These are phyloP conservation scores for Beverwykella pulmonaria DNA, from an alignment of 495 filamentous ascomycete genomes.

Conservation along the genomic window DNA sequence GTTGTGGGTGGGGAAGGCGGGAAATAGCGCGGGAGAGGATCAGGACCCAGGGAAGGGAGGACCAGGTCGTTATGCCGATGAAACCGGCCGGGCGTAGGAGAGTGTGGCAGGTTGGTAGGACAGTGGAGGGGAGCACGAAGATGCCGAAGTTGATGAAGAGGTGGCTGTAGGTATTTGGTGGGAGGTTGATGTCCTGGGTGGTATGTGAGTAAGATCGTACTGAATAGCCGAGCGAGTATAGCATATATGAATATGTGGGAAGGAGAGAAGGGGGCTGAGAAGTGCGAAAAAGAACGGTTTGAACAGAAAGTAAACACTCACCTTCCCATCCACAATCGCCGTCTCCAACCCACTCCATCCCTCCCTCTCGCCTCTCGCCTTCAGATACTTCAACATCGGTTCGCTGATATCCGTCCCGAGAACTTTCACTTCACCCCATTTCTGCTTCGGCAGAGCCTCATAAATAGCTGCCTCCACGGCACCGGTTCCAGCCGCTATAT, in stretches of 20 bases:
- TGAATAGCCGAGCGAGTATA: too few relatives aligned
- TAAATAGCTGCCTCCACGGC: slow-evolving; percentile 8
- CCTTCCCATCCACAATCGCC: slow-evolving; percentile 11
- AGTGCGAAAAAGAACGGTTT: not conserved
- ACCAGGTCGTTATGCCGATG: slow-evolving; percentile 19
- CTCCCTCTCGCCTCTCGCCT: not conserved
- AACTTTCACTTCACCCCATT: slow-evolving; percentile 11
- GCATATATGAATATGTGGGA: too few relatives aligned
- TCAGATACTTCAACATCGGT: slow-evolving; percentile 13
- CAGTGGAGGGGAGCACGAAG: slow-evolving; percentile 5
- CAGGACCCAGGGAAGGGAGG: slow-evolving; percentile 2
- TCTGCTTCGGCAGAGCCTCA: not conserved
- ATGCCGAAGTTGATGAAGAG: slow-evolving; percentile 30
- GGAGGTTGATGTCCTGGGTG: slow-evolving; percentile 6
- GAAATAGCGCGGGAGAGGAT: slow-evolving; percentile 1
- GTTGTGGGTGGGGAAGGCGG: not conserved
- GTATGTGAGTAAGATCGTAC: not conserved
- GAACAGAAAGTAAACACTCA: not conserved
- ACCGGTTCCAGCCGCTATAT: slow-evolving; percentile 25
- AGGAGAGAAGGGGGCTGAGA: not conserved
- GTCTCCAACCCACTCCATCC: slow-evolving; percentile 16
- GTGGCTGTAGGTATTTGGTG: slow-evolving; percentile 15
- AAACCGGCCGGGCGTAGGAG: slow-evolving; percentile 9
- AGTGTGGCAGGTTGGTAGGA: not conserved
- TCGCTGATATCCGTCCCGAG: slow-evolving; percentile 10